Evolutionary conservation across 306 rosid species (phyloP).

Genomic region (Mucuna pruriens): DNA sequence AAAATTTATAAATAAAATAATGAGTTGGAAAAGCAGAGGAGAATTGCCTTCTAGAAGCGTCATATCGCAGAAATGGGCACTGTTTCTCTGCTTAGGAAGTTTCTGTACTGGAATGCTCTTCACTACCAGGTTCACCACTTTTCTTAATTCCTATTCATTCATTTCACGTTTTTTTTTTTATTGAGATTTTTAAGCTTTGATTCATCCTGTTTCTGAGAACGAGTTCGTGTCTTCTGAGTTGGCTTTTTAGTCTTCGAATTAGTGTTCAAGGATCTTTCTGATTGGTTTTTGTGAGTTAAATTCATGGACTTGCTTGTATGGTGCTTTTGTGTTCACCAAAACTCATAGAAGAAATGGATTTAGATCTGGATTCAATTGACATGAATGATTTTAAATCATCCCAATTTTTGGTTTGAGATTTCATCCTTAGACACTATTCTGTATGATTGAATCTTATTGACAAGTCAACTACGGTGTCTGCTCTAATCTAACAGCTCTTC

Average conservation of each 20-base stretch:
- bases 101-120: conserved; percentile 95
- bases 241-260: not conserved
- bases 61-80: conserved; percentile 77
- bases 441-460: conserved; percentile 4
- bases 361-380: conserved; percentile 50
- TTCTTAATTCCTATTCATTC: not conserved
- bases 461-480: conserved; percentile 38
- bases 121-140: conserved; percentile 69
- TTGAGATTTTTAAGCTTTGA: not conserved
- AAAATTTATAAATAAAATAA: conserved; percentile 5
- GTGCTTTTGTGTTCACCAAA: not conserved
- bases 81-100: conserved; percentile 80
- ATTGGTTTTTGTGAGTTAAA: conserved; percentile 12
- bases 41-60: conserved; percentile 68
- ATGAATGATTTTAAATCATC: conserved; percentile 4
- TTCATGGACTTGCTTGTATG: conserved; percentile 2
- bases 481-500: too few relatives aligned
- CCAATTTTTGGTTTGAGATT: conserved; percentile 26
- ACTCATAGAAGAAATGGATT: conserved; percentile 15
- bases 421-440: not conserved
- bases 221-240: not conserved
- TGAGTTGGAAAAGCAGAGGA: conserved; percentile 90
- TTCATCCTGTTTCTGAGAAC: not conserved
- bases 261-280: conserved; percentile 33
- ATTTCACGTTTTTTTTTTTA: not conserved